Evolutionary conservation across 2,329 filamentous ascomycete species (phyloP), one percentile per base, ranked within the genome.

Genomic region (Leptographium radiaticola): DNA sequence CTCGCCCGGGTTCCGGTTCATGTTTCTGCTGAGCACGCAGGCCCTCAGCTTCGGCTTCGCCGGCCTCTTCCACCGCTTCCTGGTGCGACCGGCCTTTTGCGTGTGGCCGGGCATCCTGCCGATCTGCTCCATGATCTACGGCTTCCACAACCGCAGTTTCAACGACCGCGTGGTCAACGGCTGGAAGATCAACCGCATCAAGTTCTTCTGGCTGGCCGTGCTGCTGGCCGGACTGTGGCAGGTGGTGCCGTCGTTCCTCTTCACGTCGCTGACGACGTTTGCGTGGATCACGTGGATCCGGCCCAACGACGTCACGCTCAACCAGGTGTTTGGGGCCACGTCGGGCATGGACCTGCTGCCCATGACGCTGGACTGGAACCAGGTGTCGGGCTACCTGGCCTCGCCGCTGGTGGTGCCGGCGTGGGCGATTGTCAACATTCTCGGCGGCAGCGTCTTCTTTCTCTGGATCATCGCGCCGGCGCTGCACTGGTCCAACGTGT

Each of bases 361-460:
- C 3, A 40, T 54, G 16, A 72, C 71, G 0, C 69, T 69, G 53
- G 71, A 74, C 60, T 73, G 71, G 68, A 67, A 34, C 36, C 15
- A 55, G 6, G 16, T 55, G 5, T 38, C 12, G 6, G 43, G 20
- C 25, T 48, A 67, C 53, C 51, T 50, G 34, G 15, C 13, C 25
- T 49, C 53, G 46, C 57, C 57, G 34, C 49, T 58, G 5, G 39
- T 57, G 16, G 36, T 50, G 9, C 75, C 75, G 4, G 76, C 75
- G 61, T 76, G 80, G 66, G 77, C 76, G 33, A 83, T 81, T 45
- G 70, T 80, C 53, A 86, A 86, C 64, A 78, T 76, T 25, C 70
- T 83, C 57, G 66, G 81, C 46, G 81, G 81, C 34, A 72, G 77
- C 50, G 72, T 77, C 50, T 70, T 81, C 15, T 58, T 77, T 38